Evolutionary conservation across 768 basidiomycete species (phyloP).

Genomic region (Vararia minispora): DNA sequence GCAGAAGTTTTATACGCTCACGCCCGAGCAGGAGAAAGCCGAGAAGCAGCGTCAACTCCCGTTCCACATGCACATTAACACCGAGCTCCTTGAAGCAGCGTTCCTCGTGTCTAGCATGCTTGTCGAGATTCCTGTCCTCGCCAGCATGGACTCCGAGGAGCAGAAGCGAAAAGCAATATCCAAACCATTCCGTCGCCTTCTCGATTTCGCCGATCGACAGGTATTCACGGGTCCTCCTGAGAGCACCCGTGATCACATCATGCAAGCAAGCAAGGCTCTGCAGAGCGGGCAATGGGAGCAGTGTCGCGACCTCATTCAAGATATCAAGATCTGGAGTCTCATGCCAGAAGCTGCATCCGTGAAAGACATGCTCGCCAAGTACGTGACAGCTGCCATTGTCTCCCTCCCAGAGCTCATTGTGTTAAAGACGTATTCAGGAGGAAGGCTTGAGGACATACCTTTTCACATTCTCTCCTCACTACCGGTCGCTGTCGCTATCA

Average conservation of each 20-base stretch:
- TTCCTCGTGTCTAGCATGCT: slow-evolving; percentile 99
- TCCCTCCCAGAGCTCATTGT: slow-evolving; percentile 1
- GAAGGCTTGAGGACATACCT: slow-evolving; percentile 95
- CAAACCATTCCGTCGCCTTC: slow-evolving; percentile 90
- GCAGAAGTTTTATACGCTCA: slow-evolving; percentile 75
- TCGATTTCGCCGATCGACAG: slow-evolving; percentile 96
- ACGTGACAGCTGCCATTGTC: slow-evolving; percentile 18
- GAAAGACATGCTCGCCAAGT: slow-evolving; percentile 94
- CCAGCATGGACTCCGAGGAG: slow-evolving; percentile 91
- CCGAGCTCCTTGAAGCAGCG: slow-evolving; percentile 92
- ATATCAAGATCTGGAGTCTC: slow-evolving; percentile 96
- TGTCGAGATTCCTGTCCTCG: slow-evolving; percentile 90
- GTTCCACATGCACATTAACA: slow-evolving; percentile 99
- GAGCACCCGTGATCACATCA: slow-evolving; percentile 96
- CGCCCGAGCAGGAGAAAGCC: slow-evolving; percentile 93
- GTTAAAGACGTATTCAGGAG: slow-evolving; percentile 88
- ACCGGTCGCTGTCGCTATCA: slow-evolving; percentile 81
- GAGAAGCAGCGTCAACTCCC: slow-evolving; percentile 94
- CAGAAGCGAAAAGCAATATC: slow-evolving; percentile 86
- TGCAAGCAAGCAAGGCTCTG: slow-evolving; percentile 96
- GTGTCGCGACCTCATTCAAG: slow-evolving; percentile 85
- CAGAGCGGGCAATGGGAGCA: slow-evolving; percentile 97
- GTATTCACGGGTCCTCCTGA: slow-evolving; percentile 98
- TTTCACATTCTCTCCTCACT: slow-evolving; percentile 94
- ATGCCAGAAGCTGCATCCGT: slow-evolving; percentile 84